Conservation (phyloP, 306 rosid species). For the cucumber (Cucumis sativus) region DNA sequence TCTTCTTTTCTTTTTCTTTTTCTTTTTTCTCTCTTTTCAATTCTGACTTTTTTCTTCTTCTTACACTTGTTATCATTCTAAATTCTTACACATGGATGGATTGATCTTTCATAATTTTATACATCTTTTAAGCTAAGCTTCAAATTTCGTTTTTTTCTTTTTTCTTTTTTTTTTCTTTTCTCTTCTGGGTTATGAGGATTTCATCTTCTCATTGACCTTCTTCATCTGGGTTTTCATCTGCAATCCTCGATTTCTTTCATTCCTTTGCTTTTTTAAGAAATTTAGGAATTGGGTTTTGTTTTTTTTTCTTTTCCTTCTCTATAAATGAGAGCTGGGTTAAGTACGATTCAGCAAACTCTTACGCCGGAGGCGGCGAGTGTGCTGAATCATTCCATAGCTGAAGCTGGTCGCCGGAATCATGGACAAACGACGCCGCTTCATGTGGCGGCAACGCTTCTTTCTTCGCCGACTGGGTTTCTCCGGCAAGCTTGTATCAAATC, state of each 20-base stretch:
- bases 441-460: constrained; percentile 74
- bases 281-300: not conserved
- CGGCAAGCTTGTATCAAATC: constrained; percentile 95
- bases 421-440: constrained; percentile 96
- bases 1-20: not conserved
- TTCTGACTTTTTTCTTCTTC: not conserved
- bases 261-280: not conserved
- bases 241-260: not conserved
- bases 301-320: not conserved
- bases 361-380: constrained; percentile 97
- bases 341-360: constrained; percentile 95
- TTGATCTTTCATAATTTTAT: not conserved
- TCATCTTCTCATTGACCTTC: not conserved
- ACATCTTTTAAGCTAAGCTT: not conserved
- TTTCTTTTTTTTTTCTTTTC: no score
- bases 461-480: constrained; percentile 69
- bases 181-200: not conserved
- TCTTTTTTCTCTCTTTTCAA: not conserved
- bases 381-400: constrained; percentile 78
- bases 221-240: not conserved
- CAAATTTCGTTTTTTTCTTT: no score
- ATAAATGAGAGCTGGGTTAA: constrained; percentile 92
- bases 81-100: not conserved
- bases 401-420: constrained; percentile 82
- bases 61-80: not conserved